These are phyloP conservation scores for Mortierella sp. DNA, from an alignment of 371 early-diverging fungal species.

Conservation along the genomic window DNA sequence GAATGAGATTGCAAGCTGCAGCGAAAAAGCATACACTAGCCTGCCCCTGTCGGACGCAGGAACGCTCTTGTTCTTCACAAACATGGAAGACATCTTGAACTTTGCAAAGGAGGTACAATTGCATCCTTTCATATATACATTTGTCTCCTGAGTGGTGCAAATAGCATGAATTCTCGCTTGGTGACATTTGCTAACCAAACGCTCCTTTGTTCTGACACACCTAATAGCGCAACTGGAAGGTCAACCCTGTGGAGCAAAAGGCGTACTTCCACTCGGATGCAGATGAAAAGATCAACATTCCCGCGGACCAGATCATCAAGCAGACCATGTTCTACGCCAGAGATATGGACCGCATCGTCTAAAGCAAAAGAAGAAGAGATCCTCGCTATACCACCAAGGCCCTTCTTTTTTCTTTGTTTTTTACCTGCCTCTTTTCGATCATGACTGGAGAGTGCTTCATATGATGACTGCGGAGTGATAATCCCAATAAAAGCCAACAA, in stretches of 20 bases:
- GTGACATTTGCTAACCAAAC: neutral
- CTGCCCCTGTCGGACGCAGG: conserved; percentile 92
- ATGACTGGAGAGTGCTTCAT: neutral
- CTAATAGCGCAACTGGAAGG: conserved; percentile 85
- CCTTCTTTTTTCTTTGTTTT: neutral
- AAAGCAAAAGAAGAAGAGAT: conserved; percentile 39
- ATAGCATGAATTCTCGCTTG: neutral
- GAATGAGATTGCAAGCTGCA: conserved; percentile 95
- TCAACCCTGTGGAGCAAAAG: conserved; percentile 83
- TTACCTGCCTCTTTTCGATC: neutral
- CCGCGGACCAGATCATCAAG: conserved; percentile 85
- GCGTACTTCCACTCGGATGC: conserved; percentile 84
- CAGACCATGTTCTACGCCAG: conserved; percentile 91
- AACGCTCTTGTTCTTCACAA: conserved; percentile 88
- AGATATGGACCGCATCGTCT: conserved; percentile 98
- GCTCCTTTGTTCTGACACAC: neutral
- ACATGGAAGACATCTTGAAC: conserved; percentile 78
- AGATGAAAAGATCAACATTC: conserved; percentile 78
- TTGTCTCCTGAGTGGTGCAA: neutral
- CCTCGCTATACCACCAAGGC: neutral
- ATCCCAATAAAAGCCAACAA: neutral
- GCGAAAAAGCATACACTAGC: conserved; percentile 91
- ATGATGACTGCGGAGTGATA: neutral
- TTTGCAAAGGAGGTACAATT: conserved; percentile 82
- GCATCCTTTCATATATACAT: neutral